A percentile compares a stretch with the other conserved stretches of the same genome.
These are phyloP conservation scores for Knoxia roxburghii DNA, from an alignment of 257 asterid genomes.

Conservation along the genomic window DNA sequence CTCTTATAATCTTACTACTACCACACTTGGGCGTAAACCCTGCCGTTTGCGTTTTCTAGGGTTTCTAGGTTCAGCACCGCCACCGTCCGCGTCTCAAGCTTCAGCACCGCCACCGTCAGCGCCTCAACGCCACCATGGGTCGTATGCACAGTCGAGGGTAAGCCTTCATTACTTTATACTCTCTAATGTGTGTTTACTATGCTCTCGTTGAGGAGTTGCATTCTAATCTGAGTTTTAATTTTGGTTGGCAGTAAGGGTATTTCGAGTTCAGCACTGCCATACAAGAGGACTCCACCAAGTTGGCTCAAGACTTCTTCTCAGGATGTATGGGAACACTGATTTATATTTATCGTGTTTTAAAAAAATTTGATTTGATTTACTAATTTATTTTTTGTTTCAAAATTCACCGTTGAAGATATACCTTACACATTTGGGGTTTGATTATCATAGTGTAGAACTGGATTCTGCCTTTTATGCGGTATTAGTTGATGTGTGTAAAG, in stretches of 20 bases:
- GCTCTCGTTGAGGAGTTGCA: neutral
- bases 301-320: constrained; percentile 66
- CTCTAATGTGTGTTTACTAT: neutral
- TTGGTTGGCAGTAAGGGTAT: constrained; percentile 64
- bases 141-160: constrained; percentile 97
- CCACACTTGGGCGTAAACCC: too few species aligned
- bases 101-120: constrained; percentile 1
- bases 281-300: constrained; percentile 82
- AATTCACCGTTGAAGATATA: neutral
- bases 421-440: neutral
- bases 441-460: neutral
- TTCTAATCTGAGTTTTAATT: neutral
- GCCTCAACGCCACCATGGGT: constrained; percentile 33
- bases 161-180: neutral
- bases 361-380: too few species aligned
- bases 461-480: neutral
- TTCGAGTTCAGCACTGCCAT: constrained; percentile 79
- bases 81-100: neutral
- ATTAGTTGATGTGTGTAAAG: neutral
- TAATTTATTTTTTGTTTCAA: neutral
- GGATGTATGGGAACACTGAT: constrained; percentile 15
- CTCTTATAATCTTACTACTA: too few species aligned
- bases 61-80: neutral
- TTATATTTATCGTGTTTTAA: neutral
- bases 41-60: neutral